A percentile compares a stretch with the other conserved stretches of the same genome.
phyloP scores from a whole-genome alignment of 2,329 filamentous ascomycete species.

The Balansia obtecta region DNA sequence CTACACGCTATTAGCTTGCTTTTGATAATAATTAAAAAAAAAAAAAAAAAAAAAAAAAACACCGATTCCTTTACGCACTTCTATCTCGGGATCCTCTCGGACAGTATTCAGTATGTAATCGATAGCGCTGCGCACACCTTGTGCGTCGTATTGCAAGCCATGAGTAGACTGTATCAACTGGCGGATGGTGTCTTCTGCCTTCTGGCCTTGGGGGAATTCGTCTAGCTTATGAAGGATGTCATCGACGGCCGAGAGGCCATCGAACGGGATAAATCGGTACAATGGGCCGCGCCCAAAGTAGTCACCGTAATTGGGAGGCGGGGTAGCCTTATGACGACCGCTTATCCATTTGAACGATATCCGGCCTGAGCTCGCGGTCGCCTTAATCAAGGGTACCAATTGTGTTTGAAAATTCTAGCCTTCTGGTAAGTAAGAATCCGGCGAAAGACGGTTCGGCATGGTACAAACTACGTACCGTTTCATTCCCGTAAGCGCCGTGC shows the following conservation, averaged over 20 bases:
- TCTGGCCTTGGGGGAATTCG: conserved; percentile 39
- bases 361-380: conserved; percentile 8
- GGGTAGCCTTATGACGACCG: conserved; percentile 34
- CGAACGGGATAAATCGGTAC: conserved; percentile 40
- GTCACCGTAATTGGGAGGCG: conserved; percentile 41
- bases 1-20: conserved; percentile 7
- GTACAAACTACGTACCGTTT: conserved; percentile 28
- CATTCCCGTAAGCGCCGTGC: conserved; percentile 45
- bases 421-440: neutral
- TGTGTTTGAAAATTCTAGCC: conserved; percentile 43
- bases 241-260: conserved; percentile 28
- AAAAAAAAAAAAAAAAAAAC: too few relatives aligned
- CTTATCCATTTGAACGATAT: conserved; percentile 36
- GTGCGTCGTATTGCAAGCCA: neutral
- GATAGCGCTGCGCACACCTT: conserved; percentile 9
- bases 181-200: conserved; percentile 43
- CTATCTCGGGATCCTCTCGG: conserved; percentile 20
- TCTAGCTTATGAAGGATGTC: conserved; percentile 38
- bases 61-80: conserved; percentile 9
- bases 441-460: neutral
- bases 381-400: conserved; percentile 23
- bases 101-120: conserved; percentile 27
- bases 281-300: conserved; percentile 45
- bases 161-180: conserved; percentile 25
- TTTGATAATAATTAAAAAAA: too few relatives aligned